Evolutionary conservation across 2,329 filamentous ascomycete species (phyloP).

Genomic region (Pseudofabraea citricarpa): DNA sequence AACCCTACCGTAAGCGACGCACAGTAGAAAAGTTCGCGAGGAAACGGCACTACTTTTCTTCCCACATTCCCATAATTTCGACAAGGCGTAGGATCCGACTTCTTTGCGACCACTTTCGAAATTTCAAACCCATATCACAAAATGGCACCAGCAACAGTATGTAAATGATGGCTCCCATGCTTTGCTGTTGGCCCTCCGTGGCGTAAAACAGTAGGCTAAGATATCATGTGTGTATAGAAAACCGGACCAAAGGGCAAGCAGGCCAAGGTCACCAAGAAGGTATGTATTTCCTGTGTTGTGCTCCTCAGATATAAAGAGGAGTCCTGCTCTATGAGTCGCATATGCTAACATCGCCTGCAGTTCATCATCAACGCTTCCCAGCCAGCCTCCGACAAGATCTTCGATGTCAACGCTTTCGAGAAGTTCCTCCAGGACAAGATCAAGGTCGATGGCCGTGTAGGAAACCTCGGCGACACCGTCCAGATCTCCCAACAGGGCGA

Average conservation of each 20-base stretch:
- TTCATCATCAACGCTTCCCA: constrained; percentile 99
- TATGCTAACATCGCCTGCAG: constrained; percentile 39
- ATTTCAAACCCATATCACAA: constrained; percentile 40
- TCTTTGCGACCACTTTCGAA: constrained; percentile 63
- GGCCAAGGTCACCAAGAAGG: constrained; percentile 61
- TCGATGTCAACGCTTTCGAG: constrained; percentile 97
- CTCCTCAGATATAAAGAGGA: background rate
- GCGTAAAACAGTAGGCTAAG: constrained; percentile 94
- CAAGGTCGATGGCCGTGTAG: constrained; percentile 98
- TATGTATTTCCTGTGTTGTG: constrained; percentile 12
- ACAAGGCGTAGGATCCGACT: constrained; percentile 42
- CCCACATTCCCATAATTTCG: constrained; percentile 20
- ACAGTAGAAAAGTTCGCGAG: constrained; percentile 1
- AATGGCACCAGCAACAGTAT: constrained; percentile 90
- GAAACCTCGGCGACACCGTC: constrained; percentile 94
- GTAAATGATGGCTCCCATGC: constrained; percentile 64
- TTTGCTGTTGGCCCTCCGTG: constrained; percentile 84
- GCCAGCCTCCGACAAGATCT: constrained; percentile 99
- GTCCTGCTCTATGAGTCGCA: background rate
- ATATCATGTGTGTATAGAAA: constrained; percentile 52
- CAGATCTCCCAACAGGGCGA: constrained; percentile 87
- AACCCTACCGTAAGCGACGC: constrained; percentile 1
- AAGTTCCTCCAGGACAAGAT: constrained; percentile 99
- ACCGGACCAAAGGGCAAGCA: constrained; percentile 59
- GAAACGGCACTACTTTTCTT: background rate